Evolutionary conservation across 345 rosid species (phyloP), one percentile per base, ranked within the genome.

Genomic region (Viola odorata): DNA sequence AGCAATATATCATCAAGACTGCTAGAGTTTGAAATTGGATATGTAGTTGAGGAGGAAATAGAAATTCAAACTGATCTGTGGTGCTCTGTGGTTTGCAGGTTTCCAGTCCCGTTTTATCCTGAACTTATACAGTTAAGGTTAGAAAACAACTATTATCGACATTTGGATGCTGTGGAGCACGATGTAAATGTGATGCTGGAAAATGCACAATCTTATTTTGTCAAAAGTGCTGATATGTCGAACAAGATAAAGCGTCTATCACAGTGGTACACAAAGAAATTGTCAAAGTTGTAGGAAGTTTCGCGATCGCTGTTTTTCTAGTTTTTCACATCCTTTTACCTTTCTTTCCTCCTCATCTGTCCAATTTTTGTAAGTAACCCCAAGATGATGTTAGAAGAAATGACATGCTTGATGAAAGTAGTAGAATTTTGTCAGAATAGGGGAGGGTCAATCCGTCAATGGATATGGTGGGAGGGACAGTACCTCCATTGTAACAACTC

Each of bases 61-160:
- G 42, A 57, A 65, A 41, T 50, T 41, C 8, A 13, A 45, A 5
- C 15, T 45, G 7, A 50, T 41, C 14, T 37, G 40, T 17, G 40
- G 14, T 16, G 49, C 12, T 23, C 14, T 32, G 50, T 36, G 49
- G 32, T 41, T 70, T 15, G 50, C 67, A 70, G 74, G 64, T 70
- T 58, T 48, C 69, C 74, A 17, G 74, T 70, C 53, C 74, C 74
- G n/a, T 52, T 70, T 5, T 70, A 53, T 59, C 74, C 69, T 8
- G 69, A 64, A 54, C 45, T 63, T 42, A 64, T 70, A 50, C 23
- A 12, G 9, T 58, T 62, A 12, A 70, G 69, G 64, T 45, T 70
- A 42, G 65, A 70, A 41, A 64, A 58, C 50, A 64, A 47, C 56
- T 70, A 70, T 53, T 70, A 70, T 57, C 55, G 74, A 42, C 57